These are phyloP conservation scores for Acanthamoeba rhysodes DNA, from an alignment of 208 protist species.

Conservation along the genomic window DNA sequence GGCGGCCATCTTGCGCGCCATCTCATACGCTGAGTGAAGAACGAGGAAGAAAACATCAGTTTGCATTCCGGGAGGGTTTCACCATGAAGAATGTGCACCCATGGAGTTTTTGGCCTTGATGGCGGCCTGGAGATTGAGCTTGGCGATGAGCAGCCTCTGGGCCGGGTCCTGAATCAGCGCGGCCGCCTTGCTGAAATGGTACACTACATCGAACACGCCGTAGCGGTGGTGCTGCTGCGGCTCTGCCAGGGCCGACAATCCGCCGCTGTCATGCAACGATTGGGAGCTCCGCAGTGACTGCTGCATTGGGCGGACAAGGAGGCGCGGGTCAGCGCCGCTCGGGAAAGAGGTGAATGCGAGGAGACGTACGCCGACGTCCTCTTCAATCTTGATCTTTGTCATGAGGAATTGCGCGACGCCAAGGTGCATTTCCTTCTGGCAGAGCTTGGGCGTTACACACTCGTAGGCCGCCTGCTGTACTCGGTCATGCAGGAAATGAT, in stretches of 20 bases:
- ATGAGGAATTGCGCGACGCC: background rate
- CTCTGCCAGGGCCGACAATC: too few relatives aligned
- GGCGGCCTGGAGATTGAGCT: slow-evolving; percentile 14
- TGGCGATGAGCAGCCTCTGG: background rate
- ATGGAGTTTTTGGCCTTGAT: slow-evolving; percentile 66
- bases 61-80: background rate
- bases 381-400: background rate
- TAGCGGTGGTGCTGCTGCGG: too few relatives aligned
- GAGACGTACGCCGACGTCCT: background rate
- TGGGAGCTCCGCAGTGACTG: too few relatives aligned
- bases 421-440: too few relatives aligned
- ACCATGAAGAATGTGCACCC: background rate
- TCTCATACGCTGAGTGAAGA: slow-evolving; percentile 16
- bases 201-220: background rate
- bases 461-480: slow-evolving; percentile 54
- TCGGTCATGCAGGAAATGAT: slow-evolving; percentile 61
- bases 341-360: too few relatives aligned
- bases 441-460: background rate
- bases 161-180: background rate
- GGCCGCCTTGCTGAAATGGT: background rate
- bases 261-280: background rate
- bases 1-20: slow-evolving; percentile 27
- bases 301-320: too few relatives aligned
- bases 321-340: too few relatives aligned
- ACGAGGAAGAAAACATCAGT: too few relatives aligned